These are phyloP conservation scores for Solanum hybrid DNA, from an alignment of 305 asterid genomes.

Conservation along the genomic window DNA sequence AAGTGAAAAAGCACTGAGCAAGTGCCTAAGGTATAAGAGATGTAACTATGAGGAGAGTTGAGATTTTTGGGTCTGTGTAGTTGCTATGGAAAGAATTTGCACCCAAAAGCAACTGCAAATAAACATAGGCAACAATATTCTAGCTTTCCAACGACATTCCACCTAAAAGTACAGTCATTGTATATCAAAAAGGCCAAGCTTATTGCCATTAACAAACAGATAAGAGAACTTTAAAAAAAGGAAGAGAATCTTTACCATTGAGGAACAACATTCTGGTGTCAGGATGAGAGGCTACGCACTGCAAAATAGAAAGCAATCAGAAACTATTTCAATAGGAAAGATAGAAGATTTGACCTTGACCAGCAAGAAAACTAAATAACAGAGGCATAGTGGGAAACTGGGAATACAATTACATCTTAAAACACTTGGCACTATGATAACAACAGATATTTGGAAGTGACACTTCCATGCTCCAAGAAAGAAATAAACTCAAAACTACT, in stretches of 20 bases:
- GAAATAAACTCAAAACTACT: not conserved
- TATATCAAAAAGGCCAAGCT: not conserved
- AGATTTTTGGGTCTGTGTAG: not conserved
- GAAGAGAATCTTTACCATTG: slow-evolving; percentile 20
- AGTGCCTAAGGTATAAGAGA: not conserved
- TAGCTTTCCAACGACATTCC: not conserved
- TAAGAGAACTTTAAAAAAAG: not conserved
- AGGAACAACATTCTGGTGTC: slow-evolving; percentile 34
- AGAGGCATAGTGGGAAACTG: not conserved
- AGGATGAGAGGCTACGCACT: slow-evolving; percentile 51
- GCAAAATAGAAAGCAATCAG: slow-evolving; percentile 20
- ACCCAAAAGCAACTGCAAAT: not conserved
- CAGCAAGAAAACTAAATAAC: not conserved
- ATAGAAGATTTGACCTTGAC: not conserved
- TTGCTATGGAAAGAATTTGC: not conserved
- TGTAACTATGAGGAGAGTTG: not conserved
- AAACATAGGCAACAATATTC: not conserved
- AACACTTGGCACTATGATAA: not conserved
- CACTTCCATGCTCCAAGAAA: not conserved
- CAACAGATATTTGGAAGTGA: not conserved
- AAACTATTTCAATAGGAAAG: not conserved
- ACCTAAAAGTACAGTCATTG: not conserved
- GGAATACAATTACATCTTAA: not conserved
- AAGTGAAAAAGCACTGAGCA: not conserved
- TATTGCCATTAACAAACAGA: not conserved